Percentiles rank a stretch among this genome's conserved stretches.
Evolutionary conservation across 176 grass and related monocot genomes (phyloP).

Genomic region (Phyllostachys edulis): DNA sequence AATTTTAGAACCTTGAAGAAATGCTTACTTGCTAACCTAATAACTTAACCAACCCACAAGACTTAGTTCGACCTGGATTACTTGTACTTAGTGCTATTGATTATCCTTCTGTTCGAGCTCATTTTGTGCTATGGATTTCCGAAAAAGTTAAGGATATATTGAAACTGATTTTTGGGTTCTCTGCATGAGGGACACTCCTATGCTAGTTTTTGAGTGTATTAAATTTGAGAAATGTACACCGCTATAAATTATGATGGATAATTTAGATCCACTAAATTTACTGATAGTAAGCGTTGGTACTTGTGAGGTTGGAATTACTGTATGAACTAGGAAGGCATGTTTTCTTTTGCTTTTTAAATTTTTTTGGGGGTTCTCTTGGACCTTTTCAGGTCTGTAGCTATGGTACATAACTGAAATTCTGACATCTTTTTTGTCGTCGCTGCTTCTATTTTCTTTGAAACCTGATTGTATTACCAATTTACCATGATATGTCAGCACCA

Average conservation of each 20-base stretch:
- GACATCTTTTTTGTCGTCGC: not conserved
- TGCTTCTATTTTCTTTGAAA: not conserved
- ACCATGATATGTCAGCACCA: not conserved
- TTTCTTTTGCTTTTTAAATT: not conserved
- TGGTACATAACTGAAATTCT: not conserved
- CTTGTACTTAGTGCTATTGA: not conserved
- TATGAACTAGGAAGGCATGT: not conserved
- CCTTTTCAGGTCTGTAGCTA: constrained; percentile 13
- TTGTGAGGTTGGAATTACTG: constrained; percentile 19
- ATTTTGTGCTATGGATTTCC: not conserved
- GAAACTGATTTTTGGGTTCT: not conserved
- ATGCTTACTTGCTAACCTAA: not conserved
- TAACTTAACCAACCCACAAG: not conserved
- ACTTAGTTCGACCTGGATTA: constrained; percentile 5
- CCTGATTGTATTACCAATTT: not conserved
- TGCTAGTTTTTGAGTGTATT: not conserved
- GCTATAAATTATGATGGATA: not conserved
- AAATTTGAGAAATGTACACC: constrained; percentile 1
- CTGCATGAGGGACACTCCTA: not conserved
- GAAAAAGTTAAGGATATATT: not conserved
- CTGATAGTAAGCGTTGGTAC: not conserved
- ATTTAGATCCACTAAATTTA: not conserved
- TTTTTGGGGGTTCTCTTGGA: not conserved
- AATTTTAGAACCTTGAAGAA: not conserved
- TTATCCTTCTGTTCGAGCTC: not conserved